Evolutionary conservation across 768 basidiomycete genomes (phyloP), one percentile per base, ranked within the genome.

Genomic region (Kwoniella pini): DNA sequence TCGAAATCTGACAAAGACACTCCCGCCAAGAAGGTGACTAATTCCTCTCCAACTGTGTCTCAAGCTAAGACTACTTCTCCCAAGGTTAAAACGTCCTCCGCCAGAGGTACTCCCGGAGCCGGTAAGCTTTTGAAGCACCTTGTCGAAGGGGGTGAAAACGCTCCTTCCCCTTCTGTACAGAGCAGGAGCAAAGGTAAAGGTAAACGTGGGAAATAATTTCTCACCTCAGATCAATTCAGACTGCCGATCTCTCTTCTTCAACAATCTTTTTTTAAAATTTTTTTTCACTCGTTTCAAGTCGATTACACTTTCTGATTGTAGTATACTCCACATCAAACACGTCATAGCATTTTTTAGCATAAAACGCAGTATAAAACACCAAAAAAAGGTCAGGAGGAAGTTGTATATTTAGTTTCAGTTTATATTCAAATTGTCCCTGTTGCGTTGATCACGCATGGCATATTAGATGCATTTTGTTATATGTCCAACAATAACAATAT

Each of bases 51-150:
- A 30, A 17, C 30, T 7, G 28, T 38, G 15, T 36, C 40, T 43
- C 22, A 36, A 17, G 39, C 53, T 1, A 36, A 21, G 15, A 43
- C 44, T 7, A 36, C 19, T 22, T 11, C 30, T 33, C 24, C 49
- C 26, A 28, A 42, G 60, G 30, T 57, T 51, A 57, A 17, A 39
- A 30, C 44, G 21, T 10, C 49, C 2, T 51, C 40, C 27, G 53
- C 69, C 1, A 67, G 60, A 45, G 71, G 71, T 40, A 73, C 71
- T 17, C 71, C 71, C 10, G 61, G 63, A 10, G 71, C 71, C 3
- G 71, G 71, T 13, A 68, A 63, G 45, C 54, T 68, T 3, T 54
- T 73, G 33, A 73, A 63, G 51, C 58, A 48, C 26, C 15, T 28
- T 21, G 17, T 22, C 1, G 24, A 19, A 30, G 45, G 27, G 38